These are phyloP conservation scores for Hypoxylon perforatum DNA, from an alignment of 495 filamentous ascomycete species.

Conservation along the genomic window DNA sequence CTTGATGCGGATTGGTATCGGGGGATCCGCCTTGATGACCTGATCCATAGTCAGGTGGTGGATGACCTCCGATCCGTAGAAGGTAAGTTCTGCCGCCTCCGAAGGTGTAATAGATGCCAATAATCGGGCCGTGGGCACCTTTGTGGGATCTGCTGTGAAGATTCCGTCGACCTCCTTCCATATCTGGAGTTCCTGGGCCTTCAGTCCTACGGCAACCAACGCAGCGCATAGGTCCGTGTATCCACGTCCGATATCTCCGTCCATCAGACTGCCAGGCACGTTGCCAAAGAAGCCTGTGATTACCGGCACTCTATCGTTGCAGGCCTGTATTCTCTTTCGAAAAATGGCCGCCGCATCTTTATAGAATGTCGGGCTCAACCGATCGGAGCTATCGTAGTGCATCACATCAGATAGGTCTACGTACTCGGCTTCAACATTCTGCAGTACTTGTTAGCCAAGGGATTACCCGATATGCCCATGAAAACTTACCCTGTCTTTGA, in stretches of 20 bases:
- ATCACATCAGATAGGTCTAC: constrained; percentile 85
- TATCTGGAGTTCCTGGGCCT: constrained; percentile 84
- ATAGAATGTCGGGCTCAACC: constrained; percentile 85
- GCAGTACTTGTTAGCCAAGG: constrained; percentile 21
- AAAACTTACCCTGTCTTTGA: constrained; percentile 68
- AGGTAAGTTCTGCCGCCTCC: constrained; percentile 90
- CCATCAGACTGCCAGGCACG: constrained; percentile 82
- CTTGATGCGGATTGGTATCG: constrained; percentile 95
- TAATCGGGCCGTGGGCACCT: constrained; percentile 85
- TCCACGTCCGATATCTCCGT: constrained; percentile 81
- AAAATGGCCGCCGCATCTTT: constrained; percentile 71
- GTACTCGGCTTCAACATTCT: constrained; percentile 83
- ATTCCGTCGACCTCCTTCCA: constrained; percentile 96
- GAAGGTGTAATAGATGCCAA: constrained; percentile 82
- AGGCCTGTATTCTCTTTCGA: constrained; percentile 73
- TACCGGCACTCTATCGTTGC: constrained; percentile 77
- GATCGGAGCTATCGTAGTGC: constrained; percentile 67
- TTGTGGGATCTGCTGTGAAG: constrained; percentile 87
- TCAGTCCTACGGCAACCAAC: constrained; percentile 79
- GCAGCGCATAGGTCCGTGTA: constrained; percentile 93
- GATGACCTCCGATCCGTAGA: constrained; percentile 95
- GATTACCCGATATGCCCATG: not conserved
- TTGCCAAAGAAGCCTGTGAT: constrained; percentile 89
- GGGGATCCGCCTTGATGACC: constrained; percentile 83
- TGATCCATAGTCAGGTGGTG: constrained; percentile 99